phyloP scores from a whole-genome alignment of 1,139 yeast species.

The Taphrina pruni region DNA sequence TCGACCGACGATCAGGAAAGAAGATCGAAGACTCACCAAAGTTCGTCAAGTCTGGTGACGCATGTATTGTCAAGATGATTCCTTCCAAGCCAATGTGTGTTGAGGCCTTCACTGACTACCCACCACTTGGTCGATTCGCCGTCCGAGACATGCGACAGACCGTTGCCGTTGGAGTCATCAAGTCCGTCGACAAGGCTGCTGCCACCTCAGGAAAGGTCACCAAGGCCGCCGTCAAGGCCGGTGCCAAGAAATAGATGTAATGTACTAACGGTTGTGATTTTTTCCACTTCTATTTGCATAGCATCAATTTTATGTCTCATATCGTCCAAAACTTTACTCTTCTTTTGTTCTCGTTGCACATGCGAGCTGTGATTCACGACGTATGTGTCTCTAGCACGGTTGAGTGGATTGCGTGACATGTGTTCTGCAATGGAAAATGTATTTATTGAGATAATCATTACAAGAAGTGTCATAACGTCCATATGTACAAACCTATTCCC shows the following conservation, averaged over 20 bases:
- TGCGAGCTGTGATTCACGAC: too few relatives aligned
- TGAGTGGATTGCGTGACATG: too few relatives aligned
- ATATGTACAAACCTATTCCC: too few relatives aligned
- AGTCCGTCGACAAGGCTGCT: conserved; percentile 92
- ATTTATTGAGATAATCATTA: too few relatives aligned
- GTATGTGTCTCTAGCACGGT: too few relatives aligned
- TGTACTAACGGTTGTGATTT: conserved; percentile 12
- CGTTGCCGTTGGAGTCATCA: conserved; percentile 99
- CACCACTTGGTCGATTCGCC: conserved; percentile 99
- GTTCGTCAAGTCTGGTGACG: conserved; percentile 91
- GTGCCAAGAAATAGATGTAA: conserved; percentile 75
- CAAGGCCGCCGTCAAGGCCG: conserved; percentile 98
- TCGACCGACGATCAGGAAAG: conserved; percentile 95
- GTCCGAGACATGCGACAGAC: conserved; percentile 99
- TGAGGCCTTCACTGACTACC: conserved; percentile 95
- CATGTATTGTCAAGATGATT: conserved; percentile 87
- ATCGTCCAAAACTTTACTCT: neutral
- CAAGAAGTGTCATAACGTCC: too few relatives aligned
- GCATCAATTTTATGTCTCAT: conserved; percentile 15
- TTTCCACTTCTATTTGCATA: conserved; percentile 13
- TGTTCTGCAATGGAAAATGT: too few relatives aligned
- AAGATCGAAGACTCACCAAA: conserved; percentile 79
- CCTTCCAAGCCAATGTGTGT: conserved; percentile 98
- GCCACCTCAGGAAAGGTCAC: conserved; percentile 91
- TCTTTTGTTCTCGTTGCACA: neutral